Conservation (phyloP, 306 rosid species). For the Prunus mume region DNA sequence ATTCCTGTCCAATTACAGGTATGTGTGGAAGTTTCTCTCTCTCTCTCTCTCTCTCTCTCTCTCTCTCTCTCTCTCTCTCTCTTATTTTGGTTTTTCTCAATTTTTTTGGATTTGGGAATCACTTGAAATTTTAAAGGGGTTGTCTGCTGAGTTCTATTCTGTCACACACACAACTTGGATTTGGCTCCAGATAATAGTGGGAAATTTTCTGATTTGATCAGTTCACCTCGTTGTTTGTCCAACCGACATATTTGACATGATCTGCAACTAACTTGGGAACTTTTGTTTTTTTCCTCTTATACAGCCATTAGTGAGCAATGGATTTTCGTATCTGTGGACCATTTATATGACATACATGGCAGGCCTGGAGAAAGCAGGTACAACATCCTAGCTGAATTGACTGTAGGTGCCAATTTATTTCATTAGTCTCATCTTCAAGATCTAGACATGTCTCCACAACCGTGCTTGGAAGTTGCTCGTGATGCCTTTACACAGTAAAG, state of each 20-base stretch:
- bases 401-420: conserved; percentile 12
- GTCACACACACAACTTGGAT: not conserved
- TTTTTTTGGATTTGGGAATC: not conserved
- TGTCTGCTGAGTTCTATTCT: not conserved
- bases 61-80: no score
- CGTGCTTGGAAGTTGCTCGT: conserved; percentile 17
- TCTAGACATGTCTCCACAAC: conserved; percentile 7
- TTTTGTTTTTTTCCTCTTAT: not conserved
- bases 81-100: not conserved
- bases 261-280: conserved; percentile 7
- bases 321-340: conserved; percentile 90
- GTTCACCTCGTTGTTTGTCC: not conserved
- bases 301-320: conserved; percentile 94
- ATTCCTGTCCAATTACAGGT: conserved; percentile 95
- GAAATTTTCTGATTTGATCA: not conserved
- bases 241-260: not conserved
- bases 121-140: not conserved
- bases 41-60: no score
- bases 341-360: conserved; percentile 93
- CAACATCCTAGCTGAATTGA: conserved; percentile 32
- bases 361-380: conserved; percentile 60
- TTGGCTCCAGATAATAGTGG: not conserved
- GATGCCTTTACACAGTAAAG: conserved; percentile 11
- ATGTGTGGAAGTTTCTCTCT: conserved; percentile 2
- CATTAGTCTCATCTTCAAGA: not conserved